Percentiles rank a stretch among this genome's conserved stretches.
phyloP scores from a whole-genome alignment of 805 yeast species.

The Metschnikowia drakensbergensis region DNA sequence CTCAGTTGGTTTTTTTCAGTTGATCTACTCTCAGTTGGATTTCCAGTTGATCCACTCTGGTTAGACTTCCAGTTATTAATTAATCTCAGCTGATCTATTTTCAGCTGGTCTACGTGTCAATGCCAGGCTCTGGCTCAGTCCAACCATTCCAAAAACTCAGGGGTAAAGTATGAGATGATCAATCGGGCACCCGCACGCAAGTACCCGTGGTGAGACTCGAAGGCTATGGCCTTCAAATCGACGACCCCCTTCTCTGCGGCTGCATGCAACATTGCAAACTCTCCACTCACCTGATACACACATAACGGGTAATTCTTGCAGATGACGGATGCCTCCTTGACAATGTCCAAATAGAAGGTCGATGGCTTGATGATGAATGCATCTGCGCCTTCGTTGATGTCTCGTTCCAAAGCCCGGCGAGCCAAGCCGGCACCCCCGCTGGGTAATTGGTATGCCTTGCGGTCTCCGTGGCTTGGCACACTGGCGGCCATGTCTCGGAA shows the following conservation, averaged over 20 bases:
- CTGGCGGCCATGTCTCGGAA: constrained; percentile 97
- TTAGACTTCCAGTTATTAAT: too few species aligned
- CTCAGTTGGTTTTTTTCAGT: too few species aligned
- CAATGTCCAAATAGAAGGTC: constrained; percentile 88
- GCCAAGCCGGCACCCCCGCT: constrained; percentile 92
- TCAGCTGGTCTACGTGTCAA: background rate
- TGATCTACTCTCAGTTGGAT: too few species aligned
- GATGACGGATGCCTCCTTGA: constrained; percentile 80
- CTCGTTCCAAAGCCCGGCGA: constrained; percentile 83
- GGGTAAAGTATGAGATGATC: constrained; percentile 89
- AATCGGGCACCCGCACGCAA: constrained; percentile 94
- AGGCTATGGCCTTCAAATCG: constrained; percentile 76
- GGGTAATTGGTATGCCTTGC: constrained; percentile 91
- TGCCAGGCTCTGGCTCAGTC: constrained; percentile 11
- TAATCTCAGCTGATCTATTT: too few species aligned
- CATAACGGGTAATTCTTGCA: constrained; percentile 85
- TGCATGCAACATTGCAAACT: constrained; percentile 96
- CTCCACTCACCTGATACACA: constrained; percentile 96
- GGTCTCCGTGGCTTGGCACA: constrained; percentile 83
- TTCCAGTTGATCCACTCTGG: too few species aligned
- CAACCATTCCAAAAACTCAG: constrained; percentile 94
- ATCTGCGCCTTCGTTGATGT: constrained; percentile 89
- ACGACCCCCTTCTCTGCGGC: constrained; percentile 94
- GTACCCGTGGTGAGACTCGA: constrained; percentile 87
- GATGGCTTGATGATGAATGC: constrained; percentile 95